Percentiles rank a stretch among this genome's conserved stretches.
These are phyloP conservation scores for Ilex asprella DNA, from an alignment of 257 asterid genomes.

Conservation along the genomic window DNA sequence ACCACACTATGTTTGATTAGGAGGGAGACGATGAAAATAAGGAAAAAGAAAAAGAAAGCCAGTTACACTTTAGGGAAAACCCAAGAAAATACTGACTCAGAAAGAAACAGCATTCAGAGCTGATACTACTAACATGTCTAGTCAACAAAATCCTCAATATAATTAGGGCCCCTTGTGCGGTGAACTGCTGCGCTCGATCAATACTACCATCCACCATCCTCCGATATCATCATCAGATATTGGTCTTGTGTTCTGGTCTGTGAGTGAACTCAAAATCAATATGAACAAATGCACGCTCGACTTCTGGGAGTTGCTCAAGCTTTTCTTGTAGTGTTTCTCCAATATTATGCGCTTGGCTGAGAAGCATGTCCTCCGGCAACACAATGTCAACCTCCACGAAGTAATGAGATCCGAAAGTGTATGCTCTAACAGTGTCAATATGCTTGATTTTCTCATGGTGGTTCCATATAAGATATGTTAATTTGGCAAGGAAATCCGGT, in stretches of 20 bases:
- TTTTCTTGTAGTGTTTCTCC: conserved; percentile 81
- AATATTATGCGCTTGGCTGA: conserved; percentile 74
- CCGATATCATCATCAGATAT: conserved; percentile 12
- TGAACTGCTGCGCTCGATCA: too few relatives aligned
- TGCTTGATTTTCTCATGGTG: conserved; percentile 67
- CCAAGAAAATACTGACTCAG: background rate
- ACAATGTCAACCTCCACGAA: conserved; percentile 92
- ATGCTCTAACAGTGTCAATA: conserved; percentile 83
- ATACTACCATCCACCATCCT: background rate
- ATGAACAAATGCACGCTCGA: conserved; percentile 87
- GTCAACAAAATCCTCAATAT: background rate
- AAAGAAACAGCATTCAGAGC: too few relatives aligned
- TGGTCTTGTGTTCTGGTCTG: conserved; percentile 65
- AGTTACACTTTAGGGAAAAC: too few relatives aligned
- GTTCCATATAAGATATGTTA: conserved; percentile 84
- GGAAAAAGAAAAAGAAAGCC: too few relatives aligned
- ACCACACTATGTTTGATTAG: too few relatives aligned
- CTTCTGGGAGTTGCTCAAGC: conserved; percentile 76
- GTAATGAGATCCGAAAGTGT: conserved; percentile 80
- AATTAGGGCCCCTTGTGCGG: background rate
- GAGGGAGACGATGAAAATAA: too few relatives aligned
- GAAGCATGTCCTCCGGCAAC: conserved; percentile 64
- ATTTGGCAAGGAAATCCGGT: conserved; percentile 78
- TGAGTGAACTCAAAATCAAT: conserved; percentile 80
- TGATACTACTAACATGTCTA: background rate